Percentiles rank a stretch among this genome's conserved stretches.
These are phyloP conservation scores for Saturnispora besseyi DNA, from an alignment of 805 yeast genomes.

Conservation along the genomic window DNA sequence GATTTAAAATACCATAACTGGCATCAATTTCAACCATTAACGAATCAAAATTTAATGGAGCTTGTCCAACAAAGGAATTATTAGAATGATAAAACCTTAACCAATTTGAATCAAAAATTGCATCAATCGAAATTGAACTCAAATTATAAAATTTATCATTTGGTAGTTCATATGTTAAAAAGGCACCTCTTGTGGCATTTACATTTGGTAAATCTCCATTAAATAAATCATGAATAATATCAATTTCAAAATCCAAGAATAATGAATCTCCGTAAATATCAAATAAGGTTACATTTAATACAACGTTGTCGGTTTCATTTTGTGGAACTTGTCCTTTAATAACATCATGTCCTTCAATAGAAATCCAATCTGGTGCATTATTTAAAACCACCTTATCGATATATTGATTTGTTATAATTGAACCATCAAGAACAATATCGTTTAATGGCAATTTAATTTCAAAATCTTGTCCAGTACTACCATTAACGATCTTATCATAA, in stretches of 20 bases:
- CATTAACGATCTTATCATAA: conserved; percentile 37
- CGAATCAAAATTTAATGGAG: conserved; percentile 41
- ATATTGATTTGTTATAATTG: conserved; percentile 36
- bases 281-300: conserved; percentile 45
- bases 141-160: conserved; percentile 49
- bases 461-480: conserved; percentile 52
- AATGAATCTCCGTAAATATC: conserved; percentile 58
- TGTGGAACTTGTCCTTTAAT: conserved; percentile 52
- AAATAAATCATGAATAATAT: conserved; percentile 45
- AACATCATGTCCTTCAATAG: conserved; percentile 29
- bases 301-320: conserved; percentile 29
- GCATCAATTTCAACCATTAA: conserved; percentile 36
- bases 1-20: conserved; percentile 26
- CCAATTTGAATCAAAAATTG: conserved; percentile 49
- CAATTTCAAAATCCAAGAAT: conserved; percentile 47
- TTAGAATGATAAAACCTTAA: conserved; percentile 50
- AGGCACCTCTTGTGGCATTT: conserved; percentile 60
- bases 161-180: conserved; percentile 47
- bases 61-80: conserved; percentile 59
- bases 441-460: conserved; percentile 52
- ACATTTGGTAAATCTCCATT: conserved; percentile 44
- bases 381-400: conserved; percentile 43
- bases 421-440: conserved; percentile 57
- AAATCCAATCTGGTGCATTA: conserved; percentile 55
- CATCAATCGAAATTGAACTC: conserved; percentile 39